Conservation (phyloP, 495 filamentous ascomycete genomes). For the Extremus antarcticus region DNA sequence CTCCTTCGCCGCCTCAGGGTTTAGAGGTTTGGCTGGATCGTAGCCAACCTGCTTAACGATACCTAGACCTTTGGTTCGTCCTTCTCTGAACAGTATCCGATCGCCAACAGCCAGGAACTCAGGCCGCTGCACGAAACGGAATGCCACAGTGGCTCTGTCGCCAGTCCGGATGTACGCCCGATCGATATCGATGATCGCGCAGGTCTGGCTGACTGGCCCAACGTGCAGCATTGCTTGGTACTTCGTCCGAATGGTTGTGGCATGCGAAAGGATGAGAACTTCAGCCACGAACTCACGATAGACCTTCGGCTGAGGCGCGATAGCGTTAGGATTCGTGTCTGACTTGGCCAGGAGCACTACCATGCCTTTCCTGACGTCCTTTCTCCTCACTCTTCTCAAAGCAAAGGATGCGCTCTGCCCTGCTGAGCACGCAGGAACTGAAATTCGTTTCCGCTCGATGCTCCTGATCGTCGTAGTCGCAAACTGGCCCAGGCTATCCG, state of each 20-base stretch:
- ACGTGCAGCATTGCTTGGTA: slow-evolving; percentile 99
- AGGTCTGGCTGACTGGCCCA: slow-evolving; percentile 88
- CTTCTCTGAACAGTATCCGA: slow-evolving; percentile 85
- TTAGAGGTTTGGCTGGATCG: slow-evolving; percentile 53
- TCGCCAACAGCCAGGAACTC: slow-evolving; percentile 87
- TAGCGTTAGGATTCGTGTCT: slow-evolving; percentile 38
- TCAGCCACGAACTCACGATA: slow-evolving; percentile 90
- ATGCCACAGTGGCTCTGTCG: slow-evolving; percentile 83
- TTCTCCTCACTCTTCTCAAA: slow-evolving; percentile 69
- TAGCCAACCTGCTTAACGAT: slow-evolving; percentile 91
- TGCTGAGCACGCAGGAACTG: slow-evolving; percentile 77
- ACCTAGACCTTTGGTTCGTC: slow-evolving; percentile 86
- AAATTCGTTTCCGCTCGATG: slow-evolving; percentile 91
- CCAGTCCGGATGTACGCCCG: slow-evolving; percentile 91
- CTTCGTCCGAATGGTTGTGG: slow-evolving; percentile 95
- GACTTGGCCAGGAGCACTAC: slow-evolving; percentile 74
- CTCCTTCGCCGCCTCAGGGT: slow-evolving; percentile 32
- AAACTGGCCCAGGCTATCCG: slow-evolving; percentile 87
- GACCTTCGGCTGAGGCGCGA: slow-evolving; percentile 50
- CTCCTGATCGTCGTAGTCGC: slow-evolving; percentile 78
- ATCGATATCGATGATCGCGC: slow-evolving; percentile 94
- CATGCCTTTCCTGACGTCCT: slow-evolving; percentile 98
- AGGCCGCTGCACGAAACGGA: slow-evolving; percentile 89
- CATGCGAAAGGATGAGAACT: slow-evolving; percentile 89
- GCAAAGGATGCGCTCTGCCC: slow-evolving; percentile 92